These are phyloP conservation scores for Vigna reflexopilosa DNA, from an alignment of 306 rosid genomes.

Conservation along the genomic window DNA sequence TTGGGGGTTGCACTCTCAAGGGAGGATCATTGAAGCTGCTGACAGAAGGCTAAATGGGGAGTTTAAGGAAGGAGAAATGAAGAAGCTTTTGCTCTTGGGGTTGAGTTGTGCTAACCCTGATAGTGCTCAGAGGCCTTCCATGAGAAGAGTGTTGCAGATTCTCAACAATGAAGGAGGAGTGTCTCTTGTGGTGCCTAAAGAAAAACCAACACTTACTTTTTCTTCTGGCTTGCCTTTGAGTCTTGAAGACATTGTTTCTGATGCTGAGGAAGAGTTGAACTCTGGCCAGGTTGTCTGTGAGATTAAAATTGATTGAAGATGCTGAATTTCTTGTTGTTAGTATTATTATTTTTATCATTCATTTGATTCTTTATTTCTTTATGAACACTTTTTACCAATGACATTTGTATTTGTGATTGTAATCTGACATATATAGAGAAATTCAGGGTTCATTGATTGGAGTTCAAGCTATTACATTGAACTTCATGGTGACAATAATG, in stretches of 20 bases:
- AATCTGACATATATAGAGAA: constrained; percentile 40
- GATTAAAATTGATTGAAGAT: constrained; percentile 43
- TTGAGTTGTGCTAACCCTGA: constrained; percentile 49
- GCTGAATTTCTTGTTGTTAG: background rate
- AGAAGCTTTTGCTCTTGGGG: constrained; percentile 43
- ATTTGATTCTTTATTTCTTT: constrained; percentile 49
- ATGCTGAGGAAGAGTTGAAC: constrained; percentile 51
- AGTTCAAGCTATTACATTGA: constrained; percentile 69
- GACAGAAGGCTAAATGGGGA: constrained; percentile 45
- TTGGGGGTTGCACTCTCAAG: constrained; percentile 51
- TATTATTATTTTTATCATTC: background rate
- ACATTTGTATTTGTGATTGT: background rate
- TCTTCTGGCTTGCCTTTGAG: constrained; percentile 42
- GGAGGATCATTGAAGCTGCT: constrained; percentile 45
- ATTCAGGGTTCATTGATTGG: constrained; percentile 44
- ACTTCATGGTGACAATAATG: constrained; percentile 50
- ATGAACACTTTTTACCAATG: background rate
- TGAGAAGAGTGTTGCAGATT: constrained; percentile 49
- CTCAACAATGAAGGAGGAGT: constrained; percentile 35
- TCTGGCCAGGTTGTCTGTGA: constrained; percentile 44
- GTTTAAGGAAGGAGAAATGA: constrained; percentile 43
- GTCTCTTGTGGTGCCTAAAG: constrained; percentile 41
- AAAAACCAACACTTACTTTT: constrained; percentile 48
- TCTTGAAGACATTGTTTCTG: constrained; percentile 66
- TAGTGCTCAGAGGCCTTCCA: constrained; percentile 46